These are phyloP conservation scores for Akanthomyces lecanii DNA, from an alignment of 2,329 filamentous ascomycete genomes.

Conservation along the genomic window DNA sequence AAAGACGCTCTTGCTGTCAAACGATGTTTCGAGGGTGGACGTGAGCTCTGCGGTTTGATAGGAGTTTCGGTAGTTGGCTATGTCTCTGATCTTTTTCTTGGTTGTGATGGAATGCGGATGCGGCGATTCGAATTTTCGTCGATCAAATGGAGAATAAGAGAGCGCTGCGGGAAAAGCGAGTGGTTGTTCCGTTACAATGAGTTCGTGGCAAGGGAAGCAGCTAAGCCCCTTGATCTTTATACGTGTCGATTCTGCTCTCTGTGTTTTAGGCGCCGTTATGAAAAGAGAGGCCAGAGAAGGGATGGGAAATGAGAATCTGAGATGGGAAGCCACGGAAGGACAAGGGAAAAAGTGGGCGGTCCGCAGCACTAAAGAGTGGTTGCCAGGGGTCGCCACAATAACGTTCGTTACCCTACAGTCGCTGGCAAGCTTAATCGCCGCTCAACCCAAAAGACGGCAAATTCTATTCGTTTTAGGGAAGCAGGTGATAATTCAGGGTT, in stretches of 20 bases:
- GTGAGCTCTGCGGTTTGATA: not conserved
- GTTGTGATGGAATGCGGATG: conserved; percentile 3
- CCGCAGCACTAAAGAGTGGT: not conserved
- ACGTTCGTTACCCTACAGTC: too few species aligned
- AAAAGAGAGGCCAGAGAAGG: not conserved
- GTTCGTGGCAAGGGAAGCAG: not conserved
- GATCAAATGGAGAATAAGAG: not conserved
- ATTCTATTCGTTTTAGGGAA: too few species aligned
- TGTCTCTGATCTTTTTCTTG: not conserved
- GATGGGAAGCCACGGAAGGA: not conserved
- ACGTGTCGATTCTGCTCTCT: not conserved
- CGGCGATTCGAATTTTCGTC: not conserved
- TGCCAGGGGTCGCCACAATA: not conserved
- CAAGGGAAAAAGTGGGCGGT: too few species aligned
- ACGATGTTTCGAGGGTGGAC: too few species aligned
- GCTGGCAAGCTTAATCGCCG: too few species aligned
- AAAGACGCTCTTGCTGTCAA: too few species aligned
- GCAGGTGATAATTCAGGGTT: too few species aligned
- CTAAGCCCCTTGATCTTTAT: not conserved
- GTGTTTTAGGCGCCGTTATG: not conserved
- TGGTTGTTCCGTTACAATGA: not conserved
- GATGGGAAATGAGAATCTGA: not conserved
- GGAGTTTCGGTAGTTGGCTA: not conserved
- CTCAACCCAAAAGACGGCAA: too few species aligned
- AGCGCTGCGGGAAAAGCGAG: not conserved